Evolutionary conservation across 306 rosid species (phyloP), one percentile per base, ranked within the genome.

Genomic region (Senna siamea): DNA sequence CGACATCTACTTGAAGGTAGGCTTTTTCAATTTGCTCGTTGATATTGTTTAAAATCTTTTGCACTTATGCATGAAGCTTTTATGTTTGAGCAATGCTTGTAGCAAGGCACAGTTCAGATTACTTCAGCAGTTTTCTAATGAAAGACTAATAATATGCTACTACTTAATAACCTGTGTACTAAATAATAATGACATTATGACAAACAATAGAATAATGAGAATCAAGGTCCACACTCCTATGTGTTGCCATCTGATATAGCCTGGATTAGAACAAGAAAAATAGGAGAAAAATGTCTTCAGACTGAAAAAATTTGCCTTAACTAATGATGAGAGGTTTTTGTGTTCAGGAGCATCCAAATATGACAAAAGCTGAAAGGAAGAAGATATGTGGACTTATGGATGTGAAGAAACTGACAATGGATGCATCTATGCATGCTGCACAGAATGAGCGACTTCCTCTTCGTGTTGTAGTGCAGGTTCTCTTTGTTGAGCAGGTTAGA

Each of bases 371-470:
- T 34, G 98, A 95, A 51, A 95, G 69, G 87, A 95, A 89, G 84
- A 81, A 69, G 62, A 63, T 92, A 40, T 88, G 98, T 69, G 87
- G 90, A 17, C 75, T 88, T 13, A 81, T 95, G 84, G 93, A 95
- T 50, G 96, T 90, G 48, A 95, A 80, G 97, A 95, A 89, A 77
- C 80, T 95, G 78, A 70, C 93, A 20, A 7, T 70, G 13, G 89
- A 88, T 6, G 91, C 92, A 1, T 90, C 98, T 0, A 86, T 78
- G 86, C 96, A 95, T 1, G 99, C 98, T 2, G 99, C 97, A 1
- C 97, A 95, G 75, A 95, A 92, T 4, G 98, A 95, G 54, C 89
- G 86, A 4, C 99, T 95, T 50, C 99, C 99, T 5, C 93, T 95
- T 58, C 86, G 99, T 61, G 91, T 92, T 1, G 87, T 92, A 15